Evolutionary conservation across 108 stramenopile genomes (phyloP).

Genomic region (Cyclotella baltica): DNA sequence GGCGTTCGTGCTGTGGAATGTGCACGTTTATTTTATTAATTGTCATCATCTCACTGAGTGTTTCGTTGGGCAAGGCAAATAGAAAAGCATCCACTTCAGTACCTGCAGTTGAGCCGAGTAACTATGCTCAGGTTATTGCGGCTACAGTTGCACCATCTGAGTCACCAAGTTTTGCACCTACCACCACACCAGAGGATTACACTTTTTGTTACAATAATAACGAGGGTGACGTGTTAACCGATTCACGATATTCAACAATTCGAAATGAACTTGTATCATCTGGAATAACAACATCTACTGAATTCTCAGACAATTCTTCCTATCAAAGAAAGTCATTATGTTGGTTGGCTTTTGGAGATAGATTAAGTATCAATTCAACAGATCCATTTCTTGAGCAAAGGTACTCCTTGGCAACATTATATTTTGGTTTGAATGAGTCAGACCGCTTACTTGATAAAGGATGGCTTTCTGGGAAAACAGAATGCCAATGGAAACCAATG

Average conservation of each 20-base stretch:
- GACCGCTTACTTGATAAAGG: conserved; percentile 16
- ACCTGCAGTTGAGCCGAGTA: neutral
- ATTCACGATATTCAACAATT: conserved; percentile 27
- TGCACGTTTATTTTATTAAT: conserved; percentile 25
- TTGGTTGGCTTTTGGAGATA: conserved; percentile 49
- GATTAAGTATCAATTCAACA: conserved; percentile 18
- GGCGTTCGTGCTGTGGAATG: conserved; percentile 26
- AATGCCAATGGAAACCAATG: conserved; percentile 40
- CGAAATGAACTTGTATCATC: conserved; percentile 36
- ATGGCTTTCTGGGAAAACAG: conserved; percentile 42
- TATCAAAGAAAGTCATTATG: conserved; percentile 53
- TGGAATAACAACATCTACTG: conserved; percentile 26
- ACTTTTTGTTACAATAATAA: conserved; percentile 27
- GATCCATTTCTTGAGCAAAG: conserved; percentile 45
- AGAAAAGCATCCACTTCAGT: neutral
- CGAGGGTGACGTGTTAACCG: conserved; percentile 9
- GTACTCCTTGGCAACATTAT: conserved; percentile 38
- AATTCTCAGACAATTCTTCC: conserved; percentile 30
- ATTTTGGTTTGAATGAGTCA: conserved; percentile 42
- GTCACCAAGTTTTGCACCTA: conserved; percentile 27
- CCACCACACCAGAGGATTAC: conserved; percentile 32
- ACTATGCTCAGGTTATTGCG: neutral
- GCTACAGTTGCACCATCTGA: conserved; percentile 8
- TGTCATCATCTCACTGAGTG: conserved; percentile 38
- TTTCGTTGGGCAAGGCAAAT: conserved; percentile 26